phyloP scores from a whole-genome alignment of 805 yeast species.

The Wickerhamiella kurtzmanii region DNA sequence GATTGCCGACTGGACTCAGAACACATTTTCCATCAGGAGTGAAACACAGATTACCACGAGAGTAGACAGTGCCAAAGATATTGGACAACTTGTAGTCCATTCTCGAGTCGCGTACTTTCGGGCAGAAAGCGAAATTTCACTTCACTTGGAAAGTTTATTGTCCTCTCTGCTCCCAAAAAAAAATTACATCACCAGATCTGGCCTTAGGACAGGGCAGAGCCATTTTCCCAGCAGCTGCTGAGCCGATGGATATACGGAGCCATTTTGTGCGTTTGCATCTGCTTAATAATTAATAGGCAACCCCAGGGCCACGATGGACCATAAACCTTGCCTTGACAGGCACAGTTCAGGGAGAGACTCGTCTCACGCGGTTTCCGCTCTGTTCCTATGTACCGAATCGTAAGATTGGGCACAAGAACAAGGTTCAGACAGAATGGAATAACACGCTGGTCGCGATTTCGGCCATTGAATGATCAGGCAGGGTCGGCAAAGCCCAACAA shows the following conservation, averaged over 20 bases:
- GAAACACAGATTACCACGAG: constrained; percentile 80
- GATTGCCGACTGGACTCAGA: constrained; percentile 85
- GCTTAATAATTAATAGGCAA: too few species aligned
- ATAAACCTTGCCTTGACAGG: too few species aligned
- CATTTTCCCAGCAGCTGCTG: too few species aligned
- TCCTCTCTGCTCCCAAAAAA: neutral
- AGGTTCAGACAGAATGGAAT: neutral
- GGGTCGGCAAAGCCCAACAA: neutral
- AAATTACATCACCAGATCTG: too few species aligned
- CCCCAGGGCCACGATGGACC: too few species aligned
- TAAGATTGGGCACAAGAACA: neutral
- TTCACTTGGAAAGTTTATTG: neutral
- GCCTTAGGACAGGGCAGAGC: too few species aligned
- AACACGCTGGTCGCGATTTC: neutral
- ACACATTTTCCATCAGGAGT: constrained; percentile 75
- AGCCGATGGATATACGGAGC: too few species aligned
- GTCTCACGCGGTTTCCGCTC: too few species aligned
- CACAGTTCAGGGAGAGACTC: too few species aligned
- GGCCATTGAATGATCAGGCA: neutral
- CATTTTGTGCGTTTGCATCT: neutral
- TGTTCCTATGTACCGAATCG: neutral
- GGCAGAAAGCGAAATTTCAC: neutral
- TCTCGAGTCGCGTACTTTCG: too few species aligned
- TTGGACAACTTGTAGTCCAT: constrained; percentile 51
- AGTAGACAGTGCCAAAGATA: constrained; percentile 84